Conservation (phyloP, 2,329 filamentous ascomycete genomes). For the Dryadomyces quercus-mongolicae region DNA sequence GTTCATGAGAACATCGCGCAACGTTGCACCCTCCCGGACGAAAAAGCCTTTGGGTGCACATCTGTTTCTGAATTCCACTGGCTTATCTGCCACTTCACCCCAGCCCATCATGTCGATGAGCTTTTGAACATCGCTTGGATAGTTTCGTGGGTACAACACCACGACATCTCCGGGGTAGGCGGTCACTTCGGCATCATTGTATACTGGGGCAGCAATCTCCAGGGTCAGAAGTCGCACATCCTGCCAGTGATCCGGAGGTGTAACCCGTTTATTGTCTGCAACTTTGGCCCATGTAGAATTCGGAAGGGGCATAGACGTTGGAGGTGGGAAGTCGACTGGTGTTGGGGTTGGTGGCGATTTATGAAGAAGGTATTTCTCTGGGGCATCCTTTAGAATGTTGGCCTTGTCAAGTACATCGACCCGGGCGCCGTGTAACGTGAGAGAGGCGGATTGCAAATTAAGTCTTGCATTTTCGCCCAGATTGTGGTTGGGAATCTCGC, state of each 20-base stretch:
- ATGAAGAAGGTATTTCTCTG: conserved; percentile 20
- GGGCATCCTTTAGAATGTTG: conserved; percentile 23
- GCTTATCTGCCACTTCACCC: conserved; percentile 57
- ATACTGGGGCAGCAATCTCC: conserved; percentile 22
- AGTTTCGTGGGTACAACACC: conserved; percentile 79
- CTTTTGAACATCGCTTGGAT: conserved; percentile 62
- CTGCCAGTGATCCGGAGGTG: conserved; percentile 72
- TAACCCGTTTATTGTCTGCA: conserved; percentile 57
- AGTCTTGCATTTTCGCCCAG: conserved; percentile 1
- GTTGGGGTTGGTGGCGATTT: conserved; percentile 1
- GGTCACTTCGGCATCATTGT: conserved; percentile 13
- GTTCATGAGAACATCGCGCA: conserved; percentile 66
- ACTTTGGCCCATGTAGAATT: conserved; percentile 46
- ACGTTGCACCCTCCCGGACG: conserved; percentile 33
- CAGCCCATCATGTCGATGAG: conserved; percentile 73
- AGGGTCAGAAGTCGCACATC: conserved; percentile 78
- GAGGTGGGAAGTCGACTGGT: conserved; percentile 14
- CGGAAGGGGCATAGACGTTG: conserved; percentile 41
- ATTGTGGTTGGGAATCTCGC: conserved; percentile 11
- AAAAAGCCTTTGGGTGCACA: conserved; percentile 6
- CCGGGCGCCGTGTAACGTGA: conserved; percentile 7
- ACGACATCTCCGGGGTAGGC: conserved; percentile 66
- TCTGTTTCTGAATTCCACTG: conserved; percentile 38
- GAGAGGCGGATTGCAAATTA: conserved; percentile 11
- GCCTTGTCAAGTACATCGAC: conserved; percentile 21